These are phyloP conservation scores for Marchantia polymorpha DNA, from an alignment of 225 moss, liverwort and hornwort species.

Conservation along the genomic window DNA sequence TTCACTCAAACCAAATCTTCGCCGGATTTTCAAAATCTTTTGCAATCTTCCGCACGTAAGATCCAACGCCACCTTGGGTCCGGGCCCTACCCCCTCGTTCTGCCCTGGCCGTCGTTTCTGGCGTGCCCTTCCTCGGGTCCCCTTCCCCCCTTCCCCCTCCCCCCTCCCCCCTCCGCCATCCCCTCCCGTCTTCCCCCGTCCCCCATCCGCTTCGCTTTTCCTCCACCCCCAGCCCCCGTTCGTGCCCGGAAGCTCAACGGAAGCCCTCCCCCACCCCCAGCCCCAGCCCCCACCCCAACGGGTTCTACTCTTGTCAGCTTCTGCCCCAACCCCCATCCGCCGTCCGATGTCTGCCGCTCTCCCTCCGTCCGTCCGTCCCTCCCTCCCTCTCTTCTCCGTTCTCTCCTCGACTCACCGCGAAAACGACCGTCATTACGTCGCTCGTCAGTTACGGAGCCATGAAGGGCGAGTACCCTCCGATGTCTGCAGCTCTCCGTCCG, in stretches of 20 bases:
- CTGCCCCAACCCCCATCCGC: neutral
- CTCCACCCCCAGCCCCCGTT: neutral
- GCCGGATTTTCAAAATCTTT: constrained; percentile 18
- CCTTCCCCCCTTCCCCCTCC: neutral
- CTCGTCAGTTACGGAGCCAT: neutral
- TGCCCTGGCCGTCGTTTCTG: constrained; percentile 5
- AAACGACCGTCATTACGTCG: neutral
- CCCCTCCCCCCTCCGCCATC: neutral
- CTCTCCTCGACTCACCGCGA: too few species aligned
- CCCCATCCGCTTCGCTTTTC: too few species aligned
- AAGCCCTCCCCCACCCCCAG: neutral
- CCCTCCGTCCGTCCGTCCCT: neutral
- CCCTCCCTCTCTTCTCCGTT: too few species aligned
- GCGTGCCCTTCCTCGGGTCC: neutral
- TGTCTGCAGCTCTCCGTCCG: too few species aligned
- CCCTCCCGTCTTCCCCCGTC: neutral
- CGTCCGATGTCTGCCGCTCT: neutral
- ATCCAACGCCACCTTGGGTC: constrained; percentile 12
- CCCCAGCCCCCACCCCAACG: neutral
- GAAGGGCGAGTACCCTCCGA: too few species aligned
- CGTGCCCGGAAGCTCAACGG: neutral
- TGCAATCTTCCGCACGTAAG: constrained; percentile 20
- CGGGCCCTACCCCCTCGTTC: neutral
- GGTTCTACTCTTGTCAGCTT: neutral
- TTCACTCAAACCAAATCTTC: constrained; percentile 12